Evolutionary conservation across 495 filamentous ascomycete species (phyloP).

Genomic region (Penicillium arizonense): DNA sequence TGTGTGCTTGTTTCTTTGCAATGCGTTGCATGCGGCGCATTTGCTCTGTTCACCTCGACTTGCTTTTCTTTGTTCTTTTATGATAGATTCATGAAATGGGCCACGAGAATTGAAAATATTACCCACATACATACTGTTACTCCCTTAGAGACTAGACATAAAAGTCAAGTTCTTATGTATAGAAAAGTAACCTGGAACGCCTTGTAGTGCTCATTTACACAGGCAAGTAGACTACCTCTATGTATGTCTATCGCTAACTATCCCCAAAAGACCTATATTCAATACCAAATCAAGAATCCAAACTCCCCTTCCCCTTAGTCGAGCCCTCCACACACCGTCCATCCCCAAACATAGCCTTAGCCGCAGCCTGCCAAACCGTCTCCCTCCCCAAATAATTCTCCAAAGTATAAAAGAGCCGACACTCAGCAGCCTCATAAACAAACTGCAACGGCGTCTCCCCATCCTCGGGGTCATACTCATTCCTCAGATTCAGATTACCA

Average conservation of each 20-base stretch:
- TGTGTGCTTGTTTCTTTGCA: conserved; percentile 28
- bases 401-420: conserved; percentile 36
- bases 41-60: conserved; percentile 41
- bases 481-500: conserved; percentile 25
- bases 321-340: conserved; percentile 27
- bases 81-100: conserved; percentile 47
- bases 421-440: conserved; percentile 38
- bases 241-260: no score
- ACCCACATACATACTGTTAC: not conserved
- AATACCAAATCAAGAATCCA: conserved; percentile 12
- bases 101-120: conserved; percentile 41
- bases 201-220: no score
- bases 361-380: conserved; percentile 29
- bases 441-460: conserved; percentile 34
- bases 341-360: conserved; percentile 26
- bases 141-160: not conserved
- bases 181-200: not conserved
- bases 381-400: conserved; percentile 26
- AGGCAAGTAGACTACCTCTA: no score
- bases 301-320: conserved; percentile 23
- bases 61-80: conserved; percentile 40
- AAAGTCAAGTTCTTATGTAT: not conserved
- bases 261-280: not conserved
- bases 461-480: conserved; percentile 31
- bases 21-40: conserved; percentile 27